These are phyloP conservation scores for Hysterium pulicare DNA, from an alignment of 2,329 filamentous ascomycete genomes.

Conservation along the genomic window DNA sequence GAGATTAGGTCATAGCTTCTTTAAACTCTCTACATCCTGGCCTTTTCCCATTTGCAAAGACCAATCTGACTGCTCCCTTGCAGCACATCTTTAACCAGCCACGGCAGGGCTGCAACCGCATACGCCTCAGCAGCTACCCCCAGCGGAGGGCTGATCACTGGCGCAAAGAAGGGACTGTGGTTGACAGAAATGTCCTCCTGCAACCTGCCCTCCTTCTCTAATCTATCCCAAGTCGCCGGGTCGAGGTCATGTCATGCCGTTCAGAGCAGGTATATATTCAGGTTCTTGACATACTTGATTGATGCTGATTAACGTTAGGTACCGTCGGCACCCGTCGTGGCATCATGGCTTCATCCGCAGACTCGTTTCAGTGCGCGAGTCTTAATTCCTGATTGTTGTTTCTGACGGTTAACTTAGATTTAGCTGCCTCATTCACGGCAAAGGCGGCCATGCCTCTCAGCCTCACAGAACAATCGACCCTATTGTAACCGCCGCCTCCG, in stretches of 20 bases:
- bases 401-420: conserved; percentile 14
- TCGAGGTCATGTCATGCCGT: conserved; percentile 49
- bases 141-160: conserved; percentile 58
- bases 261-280: conserved; percentile 54
- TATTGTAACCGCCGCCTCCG: conserved; percentile 50
- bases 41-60: too few species aligned
- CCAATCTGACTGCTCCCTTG: too few species aligned
- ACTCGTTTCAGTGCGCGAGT: conserved; percentile 29
- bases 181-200: conserved; percentile 55
- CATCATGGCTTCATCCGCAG: conserved; percentile 41
- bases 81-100: conserved; percentile 33
- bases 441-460: conserved; percentile 57
- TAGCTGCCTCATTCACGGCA: conserved; percentile 55
- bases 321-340: conserved; percentile 42
- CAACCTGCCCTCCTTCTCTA: conserved; percentile 44
- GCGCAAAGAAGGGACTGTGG: conserved; percentile 58
- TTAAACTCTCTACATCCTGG: too few species aligned
- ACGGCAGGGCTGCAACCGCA: conserved; percentile 50
- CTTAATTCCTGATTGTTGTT: conserved; percentile 42
- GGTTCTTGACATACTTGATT: conserved; percentile 55
- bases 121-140: conserved; percentile 50
- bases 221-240: conserved; percentile 48
- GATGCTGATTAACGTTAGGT: conserved; percentile 17
- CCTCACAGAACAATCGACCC: conserved; percentile 55
- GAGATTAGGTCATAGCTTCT: too few species aligned